A percentile compares a stretch with the other conserved stretches of the same genome.
Evolutionary conservation across 2,329 filamentous ascomycete species (phyloP).

Genomic region (Xylaria sp.): DNA sequence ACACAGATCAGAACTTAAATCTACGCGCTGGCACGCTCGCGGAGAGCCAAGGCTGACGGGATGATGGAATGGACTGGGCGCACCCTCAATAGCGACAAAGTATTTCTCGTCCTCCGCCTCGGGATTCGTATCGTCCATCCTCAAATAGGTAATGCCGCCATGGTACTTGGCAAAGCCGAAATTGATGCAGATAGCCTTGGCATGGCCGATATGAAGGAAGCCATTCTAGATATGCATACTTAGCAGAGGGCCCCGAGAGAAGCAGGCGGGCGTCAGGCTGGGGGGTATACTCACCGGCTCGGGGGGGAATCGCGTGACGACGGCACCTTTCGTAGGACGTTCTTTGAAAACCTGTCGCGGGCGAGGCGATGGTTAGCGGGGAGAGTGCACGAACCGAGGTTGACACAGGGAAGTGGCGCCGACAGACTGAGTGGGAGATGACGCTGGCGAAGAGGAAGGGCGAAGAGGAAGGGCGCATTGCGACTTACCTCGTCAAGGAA

Average conservation of each 20-base stretch:
- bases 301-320: conserved; percentile 80
- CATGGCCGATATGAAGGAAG: conserved; percentile 91
- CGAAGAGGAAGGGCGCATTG: background rate
- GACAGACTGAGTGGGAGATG: no score
- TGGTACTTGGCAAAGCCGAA: conserved; percentile 93
- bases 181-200: conserved; percentile 95
- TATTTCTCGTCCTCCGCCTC: conserved; percentile 92
- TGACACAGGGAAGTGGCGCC: no score
- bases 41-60: background rate
- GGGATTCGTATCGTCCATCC: conserved; percentile 91
- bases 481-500: conserved; percentile 73
- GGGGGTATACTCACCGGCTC: conserved; percentile 65
- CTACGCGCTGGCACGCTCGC: background rate
- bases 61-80: background rate
- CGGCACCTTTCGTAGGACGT: conserved; percentile 61
- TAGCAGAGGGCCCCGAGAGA: background rate
- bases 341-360: conserved; percentile 64
- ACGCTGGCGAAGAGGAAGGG: no score
- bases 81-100: conserved; percentile 79
- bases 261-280: no score
- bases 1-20: background rate
- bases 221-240: conserved; percentile 67
- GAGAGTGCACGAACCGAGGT: background rate
- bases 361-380: conserved; percentile 5
- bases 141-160: conserved; percentile 75